Evolutionary conservation across 2,329 filamentous ascomycete species (phyloP), one percentile per base, ranked within the genome.

Genomic region (Colletotrichum graminicola): DNA sequence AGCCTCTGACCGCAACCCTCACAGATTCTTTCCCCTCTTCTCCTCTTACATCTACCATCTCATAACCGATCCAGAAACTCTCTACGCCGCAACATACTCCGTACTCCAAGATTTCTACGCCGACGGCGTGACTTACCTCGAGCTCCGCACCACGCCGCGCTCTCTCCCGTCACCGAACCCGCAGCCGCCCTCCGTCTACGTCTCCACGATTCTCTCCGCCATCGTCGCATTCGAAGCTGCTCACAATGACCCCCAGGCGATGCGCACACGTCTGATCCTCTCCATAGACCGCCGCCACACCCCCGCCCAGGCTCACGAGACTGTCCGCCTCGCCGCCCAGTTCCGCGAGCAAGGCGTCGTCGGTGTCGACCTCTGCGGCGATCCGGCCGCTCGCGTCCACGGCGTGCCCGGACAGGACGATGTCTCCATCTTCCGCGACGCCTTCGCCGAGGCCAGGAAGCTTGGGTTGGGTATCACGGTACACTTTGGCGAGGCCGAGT

Each of bases 121-220:
- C 34, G 93, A 96, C 77, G 92, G 92, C 45, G 91, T 95, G 21
- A 85, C 88, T 67, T 95, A 96, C 77, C 86, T 95, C 16, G 94
- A 97, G 79, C 87, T 96, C 32, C 90, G 94, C 54, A 95, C 93
- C 0, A 96, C 93, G 1, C 94, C 94, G 1, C 89, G 94, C 64
- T 59, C 59, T 7, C 62, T 71, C 4, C 62, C 57, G 23, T 56
- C 51, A 10, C 54, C 71, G 0, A 64, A 10, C n/a, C 59, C 68
- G 12, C 65, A 71, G 45, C 52, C 68, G 29, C 85, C 87, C 2
- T 88, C 91, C 43, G 83, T 84, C 65, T 95, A 96, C 79, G 85
- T 95, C 41, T 75, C 83, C 43, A 87, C 88, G 7, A 85, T 96
- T n/a, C 84, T 94, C 11, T 79, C 83, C n/a, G 85, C 88, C n/a